Base-by-base conservation (phyloP, 1,284 basidiomycete species). In the Naganishia albida region DNA sequence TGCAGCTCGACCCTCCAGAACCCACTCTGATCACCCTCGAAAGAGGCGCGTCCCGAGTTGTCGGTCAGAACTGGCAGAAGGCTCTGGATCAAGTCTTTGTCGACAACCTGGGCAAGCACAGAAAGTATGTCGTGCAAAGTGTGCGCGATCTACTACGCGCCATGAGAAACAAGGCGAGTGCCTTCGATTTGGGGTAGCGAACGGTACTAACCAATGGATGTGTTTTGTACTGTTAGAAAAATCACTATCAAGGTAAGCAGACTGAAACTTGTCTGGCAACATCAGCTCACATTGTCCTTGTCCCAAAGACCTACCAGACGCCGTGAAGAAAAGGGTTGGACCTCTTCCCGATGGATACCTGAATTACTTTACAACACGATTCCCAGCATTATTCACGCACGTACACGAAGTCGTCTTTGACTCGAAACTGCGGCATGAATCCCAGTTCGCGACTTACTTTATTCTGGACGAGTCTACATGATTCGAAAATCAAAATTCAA, bases 101-200 rank as follows among this genome's bases (percentile, higher is more conserved):
- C 62, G 92, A 95, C 62, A 97, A 93, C 74, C 80, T 99, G 56
- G 93, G 94, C 67, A 98, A 98, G 80, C 98, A 93, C 81, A 84
- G 93, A 72, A 94, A 98, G 79, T 99, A 99, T 77, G 93, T 98
- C 75, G 89, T 89, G 25, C 82, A 83, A 72, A 90, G 88, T 49
- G 89, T 99, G 7, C 89, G 96, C 71, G 96, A 99, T 80, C 80
- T 99, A 25, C 78, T 99, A 60, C 85, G 95, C 51, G 96, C 94
- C 1, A 81, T 99, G 75, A 83, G 96, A 67, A 99, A 99, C 78
- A 99, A 99, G 83, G 93, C 91, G 63, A 62, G 86, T 79, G 0
- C 63, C 43, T 62, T 57, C 20, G 7, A n/a, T 15, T 3, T 7
- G 23, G 23, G 10, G 23, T 4, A 12, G n/a, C 10, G 20, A n/a